These are phyloP conservation scores for Plasmodium sp. DNA, from an alignment of 169 alveolate genomes.

Conservation along the genomic window DNA sequence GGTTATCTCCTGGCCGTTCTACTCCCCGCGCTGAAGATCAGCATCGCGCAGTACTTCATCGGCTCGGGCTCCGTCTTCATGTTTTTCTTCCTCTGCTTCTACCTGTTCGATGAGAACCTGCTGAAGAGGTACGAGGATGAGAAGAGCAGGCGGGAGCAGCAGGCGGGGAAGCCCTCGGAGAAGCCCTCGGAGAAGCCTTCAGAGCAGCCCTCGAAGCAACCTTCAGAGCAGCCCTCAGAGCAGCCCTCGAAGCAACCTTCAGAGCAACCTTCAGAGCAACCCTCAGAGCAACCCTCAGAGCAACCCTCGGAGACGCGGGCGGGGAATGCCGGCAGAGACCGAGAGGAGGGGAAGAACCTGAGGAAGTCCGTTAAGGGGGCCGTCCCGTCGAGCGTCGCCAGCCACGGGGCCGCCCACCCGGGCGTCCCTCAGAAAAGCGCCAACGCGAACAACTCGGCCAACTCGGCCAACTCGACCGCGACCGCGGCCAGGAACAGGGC, in stretches of 20 bases:
- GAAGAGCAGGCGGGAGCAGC: slow-evolving; percentile 11
- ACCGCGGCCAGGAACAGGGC: not conserved
- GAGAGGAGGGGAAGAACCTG: not conserved
- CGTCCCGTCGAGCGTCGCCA: not conserved
- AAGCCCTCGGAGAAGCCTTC: no score
- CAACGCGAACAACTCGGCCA: not conserved
- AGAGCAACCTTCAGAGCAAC: no score
- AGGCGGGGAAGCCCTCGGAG: not conserved
- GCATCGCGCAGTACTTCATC: slow-evolving; percentile 20
- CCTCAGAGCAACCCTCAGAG: no score
- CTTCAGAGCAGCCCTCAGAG: no score
- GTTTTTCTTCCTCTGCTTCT: not conserved
- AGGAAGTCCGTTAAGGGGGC: not conserved
- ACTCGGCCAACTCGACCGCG: not conserved
- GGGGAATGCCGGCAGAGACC: not conserved
- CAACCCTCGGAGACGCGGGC: not conserved
- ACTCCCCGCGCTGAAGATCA: not conserved
- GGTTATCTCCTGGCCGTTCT: slow-evolving; percentile 40
- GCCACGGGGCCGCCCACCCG: not conserved
- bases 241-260: no score
- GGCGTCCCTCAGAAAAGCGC: not conserved
- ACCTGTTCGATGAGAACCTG: slow-evolving; percentile 31
- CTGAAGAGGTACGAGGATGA: slow-evolving; percentile 32
- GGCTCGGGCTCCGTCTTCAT: not conserved
- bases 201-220: no score